These are phyloP conservation scores for Pseudocercospora musae DNA, from an alignment of 2,329 filamentous ascomycete species.

Conservation along the genomic window DNA sequence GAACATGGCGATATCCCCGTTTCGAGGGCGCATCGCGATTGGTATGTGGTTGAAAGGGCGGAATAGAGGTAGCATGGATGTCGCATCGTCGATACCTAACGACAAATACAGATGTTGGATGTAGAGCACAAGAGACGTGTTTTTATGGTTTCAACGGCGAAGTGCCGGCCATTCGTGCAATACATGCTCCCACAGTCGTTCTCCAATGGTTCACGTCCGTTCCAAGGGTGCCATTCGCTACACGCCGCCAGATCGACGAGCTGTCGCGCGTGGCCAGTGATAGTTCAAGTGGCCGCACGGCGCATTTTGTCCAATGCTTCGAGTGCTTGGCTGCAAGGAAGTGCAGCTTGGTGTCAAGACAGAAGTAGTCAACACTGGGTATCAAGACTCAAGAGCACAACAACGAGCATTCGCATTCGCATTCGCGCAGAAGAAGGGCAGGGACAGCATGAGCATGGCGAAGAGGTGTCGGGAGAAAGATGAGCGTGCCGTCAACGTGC, in stretches of 20 bases:
- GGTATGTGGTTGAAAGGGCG: not conserved
- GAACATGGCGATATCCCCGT: not conserved
- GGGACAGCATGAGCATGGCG: not conserved
- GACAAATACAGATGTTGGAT: not conserved
- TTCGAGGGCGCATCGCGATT: not conserved
- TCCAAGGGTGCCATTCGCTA: not conserved
- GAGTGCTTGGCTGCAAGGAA: not conserved
- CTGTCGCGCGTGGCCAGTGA: not conserved
- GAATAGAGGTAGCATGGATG: no score
- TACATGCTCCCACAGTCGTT: not conserved
- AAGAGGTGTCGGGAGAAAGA: not conserved
- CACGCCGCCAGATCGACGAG: constrained; percentile 2
- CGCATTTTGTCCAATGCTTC: constrained; percentile 3
- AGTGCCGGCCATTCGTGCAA: not conserved
- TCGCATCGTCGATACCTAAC: not conserved
- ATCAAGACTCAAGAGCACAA: not conserved
- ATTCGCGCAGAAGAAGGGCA: not conserved
- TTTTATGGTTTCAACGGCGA: not conserved
- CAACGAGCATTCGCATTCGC: not conserved
- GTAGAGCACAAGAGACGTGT: not conserved
- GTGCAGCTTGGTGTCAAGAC: not conserved
- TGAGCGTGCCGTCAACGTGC: not conserved
- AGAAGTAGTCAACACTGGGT: no score
- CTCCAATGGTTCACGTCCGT: not conserved
- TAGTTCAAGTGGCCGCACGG: not conserved